Evolutionary conservation across 2,329 filamentous ascomycete species (phyloP), one percentile per base, ranked within the genome.

Genomic region (Trichoderma endophyticum): DNA sequence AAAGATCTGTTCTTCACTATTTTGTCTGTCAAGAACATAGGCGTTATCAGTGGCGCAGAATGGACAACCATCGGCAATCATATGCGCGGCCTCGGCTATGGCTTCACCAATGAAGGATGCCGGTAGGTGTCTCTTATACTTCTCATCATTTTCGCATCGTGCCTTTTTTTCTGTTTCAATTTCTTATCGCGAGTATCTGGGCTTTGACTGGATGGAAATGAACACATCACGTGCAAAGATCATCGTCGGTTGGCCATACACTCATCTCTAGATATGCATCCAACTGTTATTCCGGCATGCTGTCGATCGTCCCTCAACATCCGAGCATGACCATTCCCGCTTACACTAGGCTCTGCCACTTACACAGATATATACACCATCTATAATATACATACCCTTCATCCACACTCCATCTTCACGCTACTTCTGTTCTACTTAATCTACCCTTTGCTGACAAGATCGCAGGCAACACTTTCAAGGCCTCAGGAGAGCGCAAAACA

Each of bases 1-100:
- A 89, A 88, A 77, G 88, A 90, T 77, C 82, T 90, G 61, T 90
- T 90, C 82, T 89, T 90, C 77, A 89, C 87, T 68, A 90, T 90
- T 72, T 80, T 90, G 51, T 88, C 86, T 4, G 86, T 89, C 63
- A 90, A 90, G 81, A 88, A 89, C 78, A 89, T 90, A 76, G 88
- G 88, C 74, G 84, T 89, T 77, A 89, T 90, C 79, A 90, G 87
- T 79, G 88, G 87, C 72, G 81, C 83, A 18, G 88, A 90, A 87
- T 90, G 88, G 88, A 86, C 84, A 32, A 88, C 84, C 51, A 90
- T 90, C 76, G 88, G 88, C 74, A 88, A 87, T 78, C 84, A 88
- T 73, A 90, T 90, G 88, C 84, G 88, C 73, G 80, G 81, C 43
- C 76, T 89, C 71, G 88, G 88, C 70, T 90, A 90, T 76, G 87